Base-by-base conservation (phyloP, 2,329 filamentous ascomycete species). In the Ceratocystis cacaofunesta region DNA sequence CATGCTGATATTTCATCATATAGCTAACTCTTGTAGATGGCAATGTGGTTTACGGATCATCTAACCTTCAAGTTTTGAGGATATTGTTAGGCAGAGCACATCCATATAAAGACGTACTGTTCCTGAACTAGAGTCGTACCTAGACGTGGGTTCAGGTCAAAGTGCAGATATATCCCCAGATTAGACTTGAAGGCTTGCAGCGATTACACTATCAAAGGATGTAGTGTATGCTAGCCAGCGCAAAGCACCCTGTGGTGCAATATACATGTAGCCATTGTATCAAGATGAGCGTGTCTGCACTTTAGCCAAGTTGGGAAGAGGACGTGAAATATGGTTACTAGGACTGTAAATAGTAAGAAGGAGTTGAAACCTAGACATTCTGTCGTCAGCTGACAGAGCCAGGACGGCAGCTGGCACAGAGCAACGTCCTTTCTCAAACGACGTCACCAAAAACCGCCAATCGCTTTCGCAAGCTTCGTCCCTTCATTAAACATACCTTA, bases 231-330 rank as follows among this genome's bases (percentile, higher is more conserved):
- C 32, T 36, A 10, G 7, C 32, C 8, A 36, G 10, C 48, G n/a
- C 48, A 22, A 25, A 8, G n/a, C 3, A 19, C 3, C 25, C 19
- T 25, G 48, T 25, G 48, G n/a, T 46, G 44, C 17, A 19, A n/a
- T n/a, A 46, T 17, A 46, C 8, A 52, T 8, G 25, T 25, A 7
- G 48, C 6, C 7, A 25, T 25, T 25, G 22, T 25, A 25, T 25
- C 22, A 25, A 25, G 52, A 57, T 32, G 17, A 17, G 7, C 52
- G 52, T 36, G 55, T 58, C 60, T 44, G 43, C 28, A 64, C n/a
- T 64, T 55, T 60, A 64, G 17, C 52, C 63, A n/a, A 64, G 48
- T 60, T 32, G 28, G 63, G 63, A 64, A 64, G 52, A 15, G 30
- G 25, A 36, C 22, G 19, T 28, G 5, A 12, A 3, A 43, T 61